Evolutionary conservation across 2,329 filamentous ascomycete species (phyloP).

Genomic region (Fusarium nematophilum): DNA sequence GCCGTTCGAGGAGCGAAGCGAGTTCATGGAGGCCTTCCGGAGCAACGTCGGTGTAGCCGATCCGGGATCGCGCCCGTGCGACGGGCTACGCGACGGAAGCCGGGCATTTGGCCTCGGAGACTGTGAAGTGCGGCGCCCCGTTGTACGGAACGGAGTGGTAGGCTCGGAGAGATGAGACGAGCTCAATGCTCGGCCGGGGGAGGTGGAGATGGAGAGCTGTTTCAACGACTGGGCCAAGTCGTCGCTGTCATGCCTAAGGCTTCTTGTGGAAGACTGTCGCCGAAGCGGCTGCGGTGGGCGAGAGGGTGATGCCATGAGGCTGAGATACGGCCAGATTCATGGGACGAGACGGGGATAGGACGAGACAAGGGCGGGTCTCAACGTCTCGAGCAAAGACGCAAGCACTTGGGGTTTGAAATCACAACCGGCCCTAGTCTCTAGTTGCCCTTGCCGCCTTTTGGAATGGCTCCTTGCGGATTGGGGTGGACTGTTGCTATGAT

Average conservation of each 20-base stretch:
- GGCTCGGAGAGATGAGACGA: conserved; percentile 52
- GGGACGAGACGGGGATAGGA: conserved; percentile 26
- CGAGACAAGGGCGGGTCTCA: conserved; percentile 26
- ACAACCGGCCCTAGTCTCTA: conserved; percentile 21
- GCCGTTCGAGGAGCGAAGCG: conserved; percentile 62
- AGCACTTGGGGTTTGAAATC: conserved; percentile 11
- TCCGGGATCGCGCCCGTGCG: conserved; percentile 55
- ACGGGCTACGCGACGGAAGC: conserved; percentile 57
- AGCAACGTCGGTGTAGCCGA: conserved; percentile 63
- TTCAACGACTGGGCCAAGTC: conserved; percentile 56
- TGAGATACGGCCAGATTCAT: conserved; percentile 20
- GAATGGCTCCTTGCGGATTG: conserved; percentile 26
- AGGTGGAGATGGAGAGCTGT: conserved; percentile 56
- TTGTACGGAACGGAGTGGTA: conserved; percentile 53
- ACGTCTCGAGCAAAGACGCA: conserved; percentile 20
- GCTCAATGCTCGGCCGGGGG: conserved; percentile 43
- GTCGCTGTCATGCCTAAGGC: conserved; percentile 42
- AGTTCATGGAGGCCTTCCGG: conserved; percentile 68
- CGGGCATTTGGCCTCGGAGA: conserved; percentile 39
- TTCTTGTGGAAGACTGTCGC: conserved; percentile 50
- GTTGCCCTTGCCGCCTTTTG: conserved; percentile 26
- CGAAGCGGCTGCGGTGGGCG: conserved; percentile 46
- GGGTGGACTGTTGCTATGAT: conserved; percentile 9
- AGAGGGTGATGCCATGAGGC: conserved; percentile 46
- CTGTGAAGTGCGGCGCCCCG: conserved; percentile 48